phyloP scores from a whole-genome alignment of 495 filamentous ascomycete species.

The Daldinia grandis region DNA sequence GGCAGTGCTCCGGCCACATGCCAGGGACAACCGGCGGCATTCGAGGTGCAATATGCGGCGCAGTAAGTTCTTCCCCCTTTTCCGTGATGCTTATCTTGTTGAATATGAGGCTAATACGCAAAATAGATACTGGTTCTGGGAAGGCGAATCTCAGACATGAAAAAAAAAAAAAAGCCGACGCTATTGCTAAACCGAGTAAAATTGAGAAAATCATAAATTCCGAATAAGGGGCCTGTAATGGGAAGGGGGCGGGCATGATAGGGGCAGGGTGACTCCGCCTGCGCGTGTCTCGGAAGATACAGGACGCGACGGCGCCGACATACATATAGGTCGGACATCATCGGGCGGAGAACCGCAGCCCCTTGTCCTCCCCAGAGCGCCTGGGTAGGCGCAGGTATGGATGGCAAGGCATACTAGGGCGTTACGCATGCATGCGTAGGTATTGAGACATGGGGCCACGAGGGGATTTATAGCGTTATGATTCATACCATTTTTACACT shows the following conservation, averaged over 20 bases:
- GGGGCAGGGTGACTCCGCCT: not conserved
- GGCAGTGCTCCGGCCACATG: constrained; percentile 82
- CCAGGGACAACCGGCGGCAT: constrained; percentile 64
- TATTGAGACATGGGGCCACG: not conserved
- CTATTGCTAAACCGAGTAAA: constrained; percentile 24
- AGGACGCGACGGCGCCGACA: not conserved
- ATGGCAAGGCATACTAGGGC: not conserved
- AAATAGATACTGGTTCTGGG: constrained; percentile 44
- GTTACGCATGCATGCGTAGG: not conserved
- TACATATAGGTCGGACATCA: not conserved
- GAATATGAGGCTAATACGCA: constrained; percentile 11
- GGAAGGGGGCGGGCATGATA: constrained; percentile 13
- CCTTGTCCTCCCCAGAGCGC: not conserved
- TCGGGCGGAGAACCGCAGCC: not conserved
- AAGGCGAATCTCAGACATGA: constrained; percentile 23
- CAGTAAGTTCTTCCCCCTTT: constrained; percentile 64
- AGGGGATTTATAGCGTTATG: not conserved
- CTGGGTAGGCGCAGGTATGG: not conserved
- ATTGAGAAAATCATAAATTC: constrained; percentile 22
- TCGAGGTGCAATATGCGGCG: constrained; percentile 82
- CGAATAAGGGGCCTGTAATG: constrained; percentile 7
- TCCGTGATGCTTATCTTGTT: not conserved
- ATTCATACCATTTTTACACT: not conserved
- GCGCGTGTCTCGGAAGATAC: constrained; percentile 5
- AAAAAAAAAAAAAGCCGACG: not conserved